Base-by-base conservation (phyloP, 495 filamentous ascomycete genomes). In the Xylaria telfairii region DNA sequence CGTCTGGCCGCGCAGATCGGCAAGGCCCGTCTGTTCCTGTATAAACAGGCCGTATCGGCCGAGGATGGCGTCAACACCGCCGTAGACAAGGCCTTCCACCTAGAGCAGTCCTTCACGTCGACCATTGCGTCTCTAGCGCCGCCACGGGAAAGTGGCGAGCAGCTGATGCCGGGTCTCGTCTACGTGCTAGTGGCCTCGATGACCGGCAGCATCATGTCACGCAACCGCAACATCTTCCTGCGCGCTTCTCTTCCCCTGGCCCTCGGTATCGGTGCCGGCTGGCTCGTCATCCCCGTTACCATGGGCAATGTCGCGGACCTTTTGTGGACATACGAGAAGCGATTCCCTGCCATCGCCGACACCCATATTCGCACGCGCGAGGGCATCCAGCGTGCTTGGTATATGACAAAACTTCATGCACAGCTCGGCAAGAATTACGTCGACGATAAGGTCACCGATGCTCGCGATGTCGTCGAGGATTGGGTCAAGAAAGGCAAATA, bases 131-230 rank as follows among this genome's bases (percentile, higher is more conserved):
- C 90, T 0, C 89, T 99, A 12, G 94, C 94, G 44, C 96, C 96
- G 28, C 85, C 93, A 13, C 89, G 90, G 68, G 91, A 94, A 77
- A 90, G 88, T 61, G 90, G 91, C 71, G 96, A 99, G 82, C 88
- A 88, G 73, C 85, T 98, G 19, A 88, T 97, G 77, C 96, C 96
- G 32, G 93, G 94, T 6, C 80, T 89, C 46, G 86, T 98, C 71
- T 98, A 98, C 83, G 93, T 97, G 44, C 88, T 97, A 17, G 93
- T 99, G 3, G 88, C 93, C 13, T 89, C 92, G 70, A 97, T 99
- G 94, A 91, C 95, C 39, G 95, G 95, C 72, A 92, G 89, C 73
- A 98, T 99, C 77, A 83, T 97, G 37, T 87, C 92, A 54, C 88
- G 96, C 63, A 96, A 96, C 83, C 89, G 95, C 53, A 93, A 92